These are phyloP conservation scores for Isatis tinctoria DNA, from an alignment of 345 rosid genomes.

Conservation along the genomic window DNA sequence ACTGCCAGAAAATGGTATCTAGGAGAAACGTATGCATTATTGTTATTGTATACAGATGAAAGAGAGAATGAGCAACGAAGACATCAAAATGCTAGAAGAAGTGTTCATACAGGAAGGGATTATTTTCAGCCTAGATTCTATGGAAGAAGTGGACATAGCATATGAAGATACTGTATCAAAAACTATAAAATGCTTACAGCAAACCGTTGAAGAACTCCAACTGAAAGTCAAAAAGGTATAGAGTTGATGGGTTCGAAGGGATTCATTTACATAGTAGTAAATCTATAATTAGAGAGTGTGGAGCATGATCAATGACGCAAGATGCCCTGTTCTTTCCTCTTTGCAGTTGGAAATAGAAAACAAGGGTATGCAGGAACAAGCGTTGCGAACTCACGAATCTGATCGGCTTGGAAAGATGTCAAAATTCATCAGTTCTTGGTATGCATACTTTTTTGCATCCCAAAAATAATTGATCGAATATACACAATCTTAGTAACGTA, in stretches of 20 bases:
- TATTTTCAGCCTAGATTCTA: conserved; percentile 37
- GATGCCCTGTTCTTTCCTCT: conserved; percentile 9
- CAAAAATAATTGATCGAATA: background rate
- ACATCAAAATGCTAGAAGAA: conserved; percentile 65
- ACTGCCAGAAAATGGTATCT: conserved; percentile 6
- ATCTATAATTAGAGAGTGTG: background rate
- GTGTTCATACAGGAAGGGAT: conserved; percentile 51
- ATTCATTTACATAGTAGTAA: background rate
- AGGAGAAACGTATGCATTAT: background rate
- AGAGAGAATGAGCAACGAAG: conserved; percentile 55
- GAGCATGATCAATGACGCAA: background rate
- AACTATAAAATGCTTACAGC: conserved; percentile 47
- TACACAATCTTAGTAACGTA: background rate
- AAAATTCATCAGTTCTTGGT: conserved; percentile 28
- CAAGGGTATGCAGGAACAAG: conserved; percentile 38
- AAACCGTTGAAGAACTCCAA: conserved; percentile 50
- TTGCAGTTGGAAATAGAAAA: conserved; percentile 51
- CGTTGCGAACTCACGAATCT: conserved; percentile 27
- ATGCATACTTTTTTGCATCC: conserved; percentile 23
- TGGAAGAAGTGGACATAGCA: conserved; percentile 43
- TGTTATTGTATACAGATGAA: conserved; percentile 42
- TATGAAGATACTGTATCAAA: conserved; percentile 38
- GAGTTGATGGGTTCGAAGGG: background rate
- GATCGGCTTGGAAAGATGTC: conserved; percentile 26
- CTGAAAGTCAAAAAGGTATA: conserved; percentile 46